A percentile compares a stretch with the other conserved stretches of the same genome.
Conservation (phyloP, 768 basidiomycete genomes). For the Lyophyllum atratum region DNA sequence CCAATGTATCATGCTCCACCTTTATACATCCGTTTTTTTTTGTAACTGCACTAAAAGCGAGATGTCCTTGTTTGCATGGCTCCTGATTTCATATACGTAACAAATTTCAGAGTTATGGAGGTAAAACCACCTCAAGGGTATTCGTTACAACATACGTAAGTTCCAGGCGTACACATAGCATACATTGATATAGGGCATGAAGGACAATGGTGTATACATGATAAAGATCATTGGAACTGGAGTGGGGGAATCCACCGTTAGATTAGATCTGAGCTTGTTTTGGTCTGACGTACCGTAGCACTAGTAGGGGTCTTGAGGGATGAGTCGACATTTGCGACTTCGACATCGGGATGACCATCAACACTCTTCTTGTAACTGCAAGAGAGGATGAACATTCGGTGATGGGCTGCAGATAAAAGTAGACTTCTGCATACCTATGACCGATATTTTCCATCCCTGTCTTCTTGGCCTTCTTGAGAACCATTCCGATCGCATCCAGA, state of each 20-base stretch:
- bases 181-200: background rate
- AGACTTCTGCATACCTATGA: slow-evolving; percentile 49
- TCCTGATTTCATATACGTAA: background rate
- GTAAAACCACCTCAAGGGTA: background rate
- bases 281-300: slow-evolving; percentile 16
- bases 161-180: background rate
- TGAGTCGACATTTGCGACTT: slow-evolving; percentile 18
- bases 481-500: slow-evolving; percentile 81
- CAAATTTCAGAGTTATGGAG: background rate
- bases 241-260: no score
- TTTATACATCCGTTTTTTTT: background rate
- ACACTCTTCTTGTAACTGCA: slow-evolving; percentile 33
- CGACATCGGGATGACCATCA: slow-evolving; percentile 16
- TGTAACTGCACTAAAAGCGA: background rate
- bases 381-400: background rate
- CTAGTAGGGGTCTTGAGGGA: slow-evolving; percentile 13
- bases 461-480: slow-evolving; percentile 70
- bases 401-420: background rate
- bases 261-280: no score
- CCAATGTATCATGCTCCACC: background rate
- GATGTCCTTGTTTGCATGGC: background rate
- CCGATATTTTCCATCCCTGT: slow-evolving; percentile 65
- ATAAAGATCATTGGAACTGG: background rate
- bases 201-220: background rate
- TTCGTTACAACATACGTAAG: background rate